Evolutionary conservation across 78 protist genomes (phyloP).

Genomic region (Goniomonas avonlea): DNA sequence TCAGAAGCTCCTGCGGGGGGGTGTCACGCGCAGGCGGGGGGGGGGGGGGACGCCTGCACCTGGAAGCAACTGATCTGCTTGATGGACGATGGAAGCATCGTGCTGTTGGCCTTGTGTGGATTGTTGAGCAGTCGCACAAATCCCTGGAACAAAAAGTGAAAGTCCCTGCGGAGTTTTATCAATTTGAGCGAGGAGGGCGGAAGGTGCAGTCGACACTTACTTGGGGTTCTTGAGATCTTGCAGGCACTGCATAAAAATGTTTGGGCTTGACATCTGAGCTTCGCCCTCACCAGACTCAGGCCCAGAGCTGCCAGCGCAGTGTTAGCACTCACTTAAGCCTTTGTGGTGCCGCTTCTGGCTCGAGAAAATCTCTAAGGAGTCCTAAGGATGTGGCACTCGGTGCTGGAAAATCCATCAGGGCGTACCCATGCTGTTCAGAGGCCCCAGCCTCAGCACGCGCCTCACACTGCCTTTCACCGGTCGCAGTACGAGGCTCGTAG

Average conservation of each 20-base stretch:
- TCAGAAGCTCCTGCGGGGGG: background rate
- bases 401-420: no score
- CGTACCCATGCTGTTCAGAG: background rate
- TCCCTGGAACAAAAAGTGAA: background rate
- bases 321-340: no score
- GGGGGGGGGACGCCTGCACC: background rate
- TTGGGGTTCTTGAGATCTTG: background rate
- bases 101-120: slow-evolving; percentile 11
- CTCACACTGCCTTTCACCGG: background rate
- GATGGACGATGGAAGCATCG: slow-evolving; percentile 12
- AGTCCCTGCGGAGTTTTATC: no score
- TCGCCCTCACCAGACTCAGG: background rate
- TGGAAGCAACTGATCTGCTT: slow-evolving; percentile 23
- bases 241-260: background rate
- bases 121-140: slow-evolving; percentile 9
- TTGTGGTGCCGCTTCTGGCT: no score
- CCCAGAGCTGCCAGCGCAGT: background rate
- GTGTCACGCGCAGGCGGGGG: background rate
- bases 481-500: background rate
- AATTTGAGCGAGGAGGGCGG: no score
- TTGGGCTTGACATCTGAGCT: background rate
- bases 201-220: no score
- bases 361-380: no score
- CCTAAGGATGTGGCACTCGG: no score
- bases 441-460: background rate